Percentiles rank a stretch among this genome's conserved stretches.
phyloP scores from a whole-genome alignment of 148 eudicot species.

The Persicaria maculosa region DNA sequence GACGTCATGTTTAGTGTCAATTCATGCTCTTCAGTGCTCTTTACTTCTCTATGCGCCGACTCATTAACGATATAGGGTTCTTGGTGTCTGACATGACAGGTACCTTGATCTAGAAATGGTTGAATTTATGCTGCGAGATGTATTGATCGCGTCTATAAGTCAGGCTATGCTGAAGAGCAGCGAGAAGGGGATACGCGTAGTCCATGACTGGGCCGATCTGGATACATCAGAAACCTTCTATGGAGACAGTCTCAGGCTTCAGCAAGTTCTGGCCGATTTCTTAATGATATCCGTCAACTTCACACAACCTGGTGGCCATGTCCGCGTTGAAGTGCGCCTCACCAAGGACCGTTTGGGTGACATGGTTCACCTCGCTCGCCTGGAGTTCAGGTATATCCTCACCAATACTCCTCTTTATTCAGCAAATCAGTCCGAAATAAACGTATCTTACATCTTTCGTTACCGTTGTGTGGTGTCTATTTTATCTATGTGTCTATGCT shows the following conservation, averaged over 20 bases:
- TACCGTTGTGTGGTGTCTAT: too few species aligned
- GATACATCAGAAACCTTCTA: slow-evolving; percentile 48
- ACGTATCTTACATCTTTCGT: too few species aligned
- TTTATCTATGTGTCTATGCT: too few species aligned
- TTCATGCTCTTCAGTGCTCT: neutral
- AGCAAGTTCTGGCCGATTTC: slow-evolving; percentile 84
- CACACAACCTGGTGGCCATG: slow-evolving; percentile 64
- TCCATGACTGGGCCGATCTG: slow-evolving; percentile 36
- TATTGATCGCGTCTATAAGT: slow-evolving; percentile 67
- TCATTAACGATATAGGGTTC: neutral
- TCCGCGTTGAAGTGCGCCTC: slow-evolving; percentile 46
- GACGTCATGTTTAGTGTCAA: neutral
- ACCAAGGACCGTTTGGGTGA: slow-evolving; percentile 55
- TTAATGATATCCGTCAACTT: slow-evolving; percentile 56
- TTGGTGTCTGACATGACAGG: slow-evolving; percentile 34
- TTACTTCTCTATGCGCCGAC: neutral
- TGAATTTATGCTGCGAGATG: slow-evolving; percentile 67
- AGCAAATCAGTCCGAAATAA: too few species aligned
- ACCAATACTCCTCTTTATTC: too few species aligned
- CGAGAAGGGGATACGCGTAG: slow-evolving; percentile 55
- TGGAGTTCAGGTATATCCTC: slow-evolving; percentile 59
- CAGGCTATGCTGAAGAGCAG: slow-evolving; percentile 76
- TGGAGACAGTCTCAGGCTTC: slow-evolving; percentile 83
- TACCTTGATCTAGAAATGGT: slow-evolving; percentile 85
- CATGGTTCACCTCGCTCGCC: slow-evolving; percentile 65